Evolutionary conservation across 768 basidiomycete genomes (phyloP).

Genomic region (Lactarius akahatsu): DNA sequence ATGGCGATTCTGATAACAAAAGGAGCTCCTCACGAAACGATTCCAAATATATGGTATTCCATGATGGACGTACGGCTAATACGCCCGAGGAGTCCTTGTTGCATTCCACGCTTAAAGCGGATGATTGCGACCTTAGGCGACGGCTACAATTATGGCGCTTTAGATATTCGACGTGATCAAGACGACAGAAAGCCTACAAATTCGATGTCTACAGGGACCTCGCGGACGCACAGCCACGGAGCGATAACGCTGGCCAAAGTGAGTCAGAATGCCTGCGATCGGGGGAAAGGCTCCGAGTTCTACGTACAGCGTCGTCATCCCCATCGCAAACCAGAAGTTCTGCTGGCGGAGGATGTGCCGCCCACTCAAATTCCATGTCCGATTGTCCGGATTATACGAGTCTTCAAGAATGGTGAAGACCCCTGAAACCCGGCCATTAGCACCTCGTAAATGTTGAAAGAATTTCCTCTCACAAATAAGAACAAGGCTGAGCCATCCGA

Average conservation of each 20-base stretch:
- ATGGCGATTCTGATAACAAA: not conserved
- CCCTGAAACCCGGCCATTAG: conserved; percentile 36
- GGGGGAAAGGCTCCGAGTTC: not conserved
- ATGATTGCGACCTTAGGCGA: conserved; percentile 45
- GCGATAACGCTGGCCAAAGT: conserved; percentile 36
- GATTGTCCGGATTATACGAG: conserved; percentile 39
- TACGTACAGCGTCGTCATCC: conserved; percentile 43
- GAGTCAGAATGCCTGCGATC: conserved; percentile 2
- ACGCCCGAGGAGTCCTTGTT: conserved; percentile 45
- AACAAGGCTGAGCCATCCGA: conserved; percentile 42
- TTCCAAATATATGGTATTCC: conserved; percentile 50
- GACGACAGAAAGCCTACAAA: conserved; percentile 35
- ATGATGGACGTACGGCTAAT: conserved; percentile 42
- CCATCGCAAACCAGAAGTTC: conserved; percentile 45
- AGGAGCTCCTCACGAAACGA: conserved; percentile 36
- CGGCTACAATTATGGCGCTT: conserved; percentile 34
- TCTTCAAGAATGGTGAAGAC: conserved; percentile 45
- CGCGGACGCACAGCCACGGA: conserved; percentile 43
- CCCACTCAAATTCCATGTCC: conserved; percentile 38
- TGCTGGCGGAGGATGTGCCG: conserved; percentile 39
- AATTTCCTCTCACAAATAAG: conserved; percentile 24
- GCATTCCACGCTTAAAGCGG: conserved; percentile 46
- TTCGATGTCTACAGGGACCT: conserved; percentile 44
- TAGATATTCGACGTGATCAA: not conserved
- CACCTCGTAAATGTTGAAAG: not conserved